These are phyloP conservation scores for Mycena epipterygia DNA, from an alignment of 768 basidiomycete genomes.

Conservation along the genomic window DNA sequence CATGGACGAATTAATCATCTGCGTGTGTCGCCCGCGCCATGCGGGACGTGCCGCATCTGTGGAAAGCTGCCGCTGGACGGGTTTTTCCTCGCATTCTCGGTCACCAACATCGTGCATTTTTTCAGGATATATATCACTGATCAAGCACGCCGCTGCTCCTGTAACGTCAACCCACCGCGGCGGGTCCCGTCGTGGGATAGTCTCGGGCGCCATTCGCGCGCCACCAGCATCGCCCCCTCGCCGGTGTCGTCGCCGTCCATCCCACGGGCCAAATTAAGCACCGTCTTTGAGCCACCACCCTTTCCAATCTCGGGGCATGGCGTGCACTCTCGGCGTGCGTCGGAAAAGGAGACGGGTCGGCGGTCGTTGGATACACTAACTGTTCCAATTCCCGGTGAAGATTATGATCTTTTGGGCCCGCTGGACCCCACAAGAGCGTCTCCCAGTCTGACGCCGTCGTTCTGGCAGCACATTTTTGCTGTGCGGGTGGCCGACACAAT, in stretches of 20 bases:
- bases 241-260: constrained; percentile 62
- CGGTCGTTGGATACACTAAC: constrained; percentile 62
- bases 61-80: constrained; percentile 76
- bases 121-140: constrained; percentile 74
- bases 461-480: constrained; percentile 74
- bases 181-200: constrained; percentile 60
- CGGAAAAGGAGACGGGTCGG: constrained; percentile 73
- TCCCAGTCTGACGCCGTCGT: constrained; percentile 52
- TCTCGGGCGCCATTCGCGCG: constrained; percentile 71
- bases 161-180: constrained; percentile 64
- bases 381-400: constrained; percentile 61
- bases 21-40: constrained; percentile 67
- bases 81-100: constrained; percentile 75
- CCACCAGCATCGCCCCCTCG: constrained; percentile 66
- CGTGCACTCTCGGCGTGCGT: constrained; percentile 78
- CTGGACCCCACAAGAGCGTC: constrained; percentile 48
- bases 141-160: constrained; percentile 75
- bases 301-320: constrained; percentile 90
- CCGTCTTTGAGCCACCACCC: constrained; percentile 62
- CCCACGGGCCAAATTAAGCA: constrained; percentile 63
- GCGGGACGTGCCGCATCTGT: constrained; percentile 77
- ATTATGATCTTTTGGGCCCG: constrained; percentile 47
- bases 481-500: constrained; percentile 66
- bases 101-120: constrained; percentile 73
- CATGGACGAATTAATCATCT: constrained; percentile 72